Conservation (phyloP, 2,329 filamentous ascomycete genomes). For the Pseudocercospora eumusae region DNA sequence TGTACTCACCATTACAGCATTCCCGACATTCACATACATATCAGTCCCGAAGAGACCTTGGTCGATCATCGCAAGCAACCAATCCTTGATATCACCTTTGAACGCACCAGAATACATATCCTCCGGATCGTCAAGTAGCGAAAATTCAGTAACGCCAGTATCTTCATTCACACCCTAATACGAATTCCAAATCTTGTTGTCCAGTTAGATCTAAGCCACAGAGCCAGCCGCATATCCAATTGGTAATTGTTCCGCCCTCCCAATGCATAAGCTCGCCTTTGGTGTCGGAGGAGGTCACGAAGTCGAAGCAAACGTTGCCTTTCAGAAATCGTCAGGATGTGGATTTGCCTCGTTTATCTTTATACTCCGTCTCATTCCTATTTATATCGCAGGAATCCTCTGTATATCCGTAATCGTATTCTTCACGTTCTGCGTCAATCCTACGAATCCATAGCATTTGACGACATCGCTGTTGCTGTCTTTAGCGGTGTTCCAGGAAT, state of each 20-base stretch:
- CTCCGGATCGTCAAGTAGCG: conserved; percentile 39
- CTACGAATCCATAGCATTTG: conserved; percentile 51
- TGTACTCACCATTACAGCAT: conserved; percentile 24
- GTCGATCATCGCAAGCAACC: conserved; percentile 44
- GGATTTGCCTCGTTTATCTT: conserved; percentile 25
- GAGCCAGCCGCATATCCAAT: conserved; percentile 45
- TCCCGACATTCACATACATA: conserved; percentile 50
- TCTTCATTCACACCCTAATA: conserved; percentile 48
- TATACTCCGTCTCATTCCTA: conserved; percentile 46
- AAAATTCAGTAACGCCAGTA: conserved; percentile 48
- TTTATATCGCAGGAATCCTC: conserved; percentile 47
- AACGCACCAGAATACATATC: conserved; percentile 45
- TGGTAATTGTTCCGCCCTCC: conserved; percentile 48
- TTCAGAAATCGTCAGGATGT: neutral
- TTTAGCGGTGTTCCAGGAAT: conserved; percentile 45
- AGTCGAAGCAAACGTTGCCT: conserved; percentile 49
- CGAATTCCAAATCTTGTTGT: conserved; percentile 46
- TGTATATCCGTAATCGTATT: conserved; percentile 43
- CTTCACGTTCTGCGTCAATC: conserved; percentile 47
- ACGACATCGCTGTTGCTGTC: conserved; percentile 43
- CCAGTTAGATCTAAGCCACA: conserved; percentile 43
- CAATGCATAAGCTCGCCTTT: conserved; percentile 50
- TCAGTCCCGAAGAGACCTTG: conserved; percentile 42
- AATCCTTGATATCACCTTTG: conserved; percentile 47
- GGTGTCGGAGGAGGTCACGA: conserved; percentile 49